phyloP scores from a whole-genome alignment of 139 green algal species.

The Haematococcus lacustris region DNA sequence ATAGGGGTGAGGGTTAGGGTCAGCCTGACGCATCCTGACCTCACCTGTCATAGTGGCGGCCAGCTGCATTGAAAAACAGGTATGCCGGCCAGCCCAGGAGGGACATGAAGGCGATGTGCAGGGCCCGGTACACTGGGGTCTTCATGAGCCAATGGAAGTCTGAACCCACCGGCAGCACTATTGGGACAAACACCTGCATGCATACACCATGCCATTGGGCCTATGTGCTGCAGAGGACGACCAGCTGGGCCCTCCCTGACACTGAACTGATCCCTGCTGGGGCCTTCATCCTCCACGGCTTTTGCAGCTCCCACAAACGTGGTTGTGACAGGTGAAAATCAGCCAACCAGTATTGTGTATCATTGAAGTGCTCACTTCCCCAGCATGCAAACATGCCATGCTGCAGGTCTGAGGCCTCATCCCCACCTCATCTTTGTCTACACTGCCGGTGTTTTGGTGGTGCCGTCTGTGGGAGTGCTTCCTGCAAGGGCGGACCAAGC shows the following conservation, averaged over 20 bases:
- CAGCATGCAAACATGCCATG: neutral
- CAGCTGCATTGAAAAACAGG: constrained; percentile 65
- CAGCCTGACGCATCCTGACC: neutral
- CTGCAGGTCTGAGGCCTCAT: neutral
- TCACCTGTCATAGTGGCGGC: constrained; percentile 50
- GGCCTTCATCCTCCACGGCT: neutral
- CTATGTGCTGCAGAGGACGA: neutral
- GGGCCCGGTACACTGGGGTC: constrained; percentile 29
- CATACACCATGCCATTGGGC: neutral
- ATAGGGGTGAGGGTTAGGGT: neutral
- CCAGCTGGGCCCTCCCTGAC: neutral
- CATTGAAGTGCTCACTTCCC: neutral
- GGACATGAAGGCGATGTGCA: constrained; percentile 49
- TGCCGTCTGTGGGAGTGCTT: constrained; percentile 87
- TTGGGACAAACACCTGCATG: constrained; percentile 69
- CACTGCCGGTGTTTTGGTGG: constrained; percentile 77
- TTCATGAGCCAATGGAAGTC: constrained; percentile 5
- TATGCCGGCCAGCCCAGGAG: constrained; percentile 81
- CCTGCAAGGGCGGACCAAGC: too few species aligned
- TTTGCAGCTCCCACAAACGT: too few species aligned
- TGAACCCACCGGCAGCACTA: constrained; percentile 4
- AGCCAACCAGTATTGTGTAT: too few species aligned
- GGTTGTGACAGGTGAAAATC: too few species aligned
- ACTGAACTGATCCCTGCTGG: neutral
- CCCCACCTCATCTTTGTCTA: constrained; percentile 71